Evolutionary conservation across 1,139 yeast species (phyloP).

Genomic region (Pichia sp.): DNA sequence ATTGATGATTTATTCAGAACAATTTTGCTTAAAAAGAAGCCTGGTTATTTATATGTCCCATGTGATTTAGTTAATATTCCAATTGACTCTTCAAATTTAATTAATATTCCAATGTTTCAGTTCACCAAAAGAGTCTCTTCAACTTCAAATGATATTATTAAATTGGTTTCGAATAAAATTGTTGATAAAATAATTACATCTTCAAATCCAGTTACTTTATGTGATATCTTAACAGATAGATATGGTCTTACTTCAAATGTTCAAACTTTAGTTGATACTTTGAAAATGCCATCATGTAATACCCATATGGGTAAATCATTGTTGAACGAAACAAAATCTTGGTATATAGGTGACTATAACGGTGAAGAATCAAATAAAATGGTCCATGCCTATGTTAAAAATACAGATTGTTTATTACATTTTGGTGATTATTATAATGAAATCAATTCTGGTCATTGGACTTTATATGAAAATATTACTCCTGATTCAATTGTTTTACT

Average conservation of each 20-base stretch:
- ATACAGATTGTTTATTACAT: constrained; percentile 44
- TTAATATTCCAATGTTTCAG: constrained; percentile 13
- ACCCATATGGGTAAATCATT: constrained; percentile 49
- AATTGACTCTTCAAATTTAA: constrained; percentile 32
- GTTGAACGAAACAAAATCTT: constrained; percentile 53
- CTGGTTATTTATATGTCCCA: constrained; percentile 77
- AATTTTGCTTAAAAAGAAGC: constrained; percentile 55
- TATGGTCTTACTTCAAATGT: constrained; percentile 39
- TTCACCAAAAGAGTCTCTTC: constrained; percentile 8
- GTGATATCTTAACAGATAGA: constrained; percentile 60
- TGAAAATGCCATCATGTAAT: constrained; percentile 41
- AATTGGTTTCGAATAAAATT: constrained; percentile 40
- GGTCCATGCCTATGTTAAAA: constrained; percentile 32
- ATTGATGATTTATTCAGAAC: constrained; percentile 59
- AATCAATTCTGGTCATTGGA: constrained; percentile 46
- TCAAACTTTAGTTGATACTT: constrained; percentile 39
- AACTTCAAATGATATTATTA: constrained; percentile 7
- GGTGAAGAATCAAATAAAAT: constrained; percentile 46
- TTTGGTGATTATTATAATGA: constrained; percentile 51
- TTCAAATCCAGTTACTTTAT: constrained; percentile 54
- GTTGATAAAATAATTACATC: constrained; percentile 46
- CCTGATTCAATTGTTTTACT: constrained; percentile 31
- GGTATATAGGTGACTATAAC: constrained; percentile 59
- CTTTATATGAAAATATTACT: constrained; percentile 28
- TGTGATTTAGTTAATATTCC: constrained; percentile 52